Base-by-base conservation (phyloP, 306 rosid species). In the Spatholobus suberectus region DNA sequence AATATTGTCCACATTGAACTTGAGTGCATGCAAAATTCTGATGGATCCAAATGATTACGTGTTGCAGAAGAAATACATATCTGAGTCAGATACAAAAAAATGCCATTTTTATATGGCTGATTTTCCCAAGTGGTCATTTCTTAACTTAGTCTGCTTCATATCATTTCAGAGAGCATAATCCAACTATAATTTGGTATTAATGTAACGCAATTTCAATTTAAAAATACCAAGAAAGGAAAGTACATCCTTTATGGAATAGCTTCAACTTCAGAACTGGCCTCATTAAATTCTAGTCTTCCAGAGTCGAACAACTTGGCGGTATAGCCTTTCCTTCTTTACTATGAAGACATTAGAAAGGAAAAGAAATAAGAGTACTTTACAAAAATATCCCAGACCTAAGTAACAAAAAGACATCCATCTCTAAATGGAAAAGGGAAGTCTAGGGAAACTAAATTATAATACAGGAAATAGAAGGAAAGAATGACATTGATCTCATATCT, bases 21-120 rank as follows among this genome's bases (percentile, higher is more conserved):
- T 47, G 76, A 27, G 84, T 71, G 17, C 84, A 82, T 41, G 65
- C 58, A 40, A 51, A 76, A 62, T 73, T 59, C 68, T 51, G 71
- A 75, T 51, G 63, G 43, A 75, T 68, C 85, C 86, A 27, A 32
- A 70, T 24, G 81, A 76, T 27, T 54, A 41, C 59, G 62, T 70
- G 84, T 82, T 57, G 14, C 65, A 40, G 37, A 46, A 75, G 21
- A 44, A 26, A 67, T 20, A 59, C 83, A 65, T 20, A 51, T 68
- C 81, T 75, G 74, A 84, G 77, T 82, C 81, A 44, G 78, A 62
- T 70, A 62, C 37, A 10, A 54, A n/a, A 40, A 61, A 32, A 63
- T 15, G 13, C 20, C 32, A 20, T 63, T 67, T 57, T 21, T 46
- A 43, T 41, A 24, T 38, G 43, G 55, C 51, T 44, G 8, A 81